phyloP scores from a whole-genome alignment of 495 filamentous ascomycete genomes.

The Bacidia rubella region DNA sequence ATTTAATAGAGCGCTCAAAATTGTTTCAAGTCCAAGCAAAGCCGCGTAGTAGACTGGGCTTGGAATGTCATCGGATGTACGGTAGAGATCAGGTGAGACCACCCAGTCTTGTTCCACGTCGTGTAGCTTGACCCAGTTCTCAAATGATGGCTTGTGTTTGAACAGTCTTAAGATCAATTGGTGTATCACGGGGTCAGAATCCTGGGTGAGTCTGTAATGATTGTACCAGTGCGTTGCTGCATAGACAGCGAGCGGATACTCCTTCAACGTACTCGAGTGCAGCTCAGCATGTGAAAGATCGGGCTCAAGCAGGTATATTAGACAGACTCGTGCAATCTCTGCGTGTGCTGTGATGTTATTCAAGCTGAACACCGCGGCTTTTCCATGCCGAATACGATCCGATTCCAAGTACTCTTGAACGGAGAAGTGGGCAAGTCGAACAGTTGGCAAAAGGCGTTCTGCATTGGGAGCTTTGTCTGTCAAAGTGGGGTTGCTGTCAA shows the following conservation, averaged over 20 bases:
- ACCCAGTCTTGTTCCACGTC: slow-evolving; percentile 1
- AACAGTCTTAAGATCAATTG: slow-evolving; percentile 9
- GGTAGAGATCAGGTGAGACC: neutral
- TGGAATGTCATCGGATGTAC: neutral
- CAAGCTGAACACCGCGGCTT: slow-evolving; percentile 18
- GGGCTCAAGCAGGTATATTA: slow-evolving; percentile 24
- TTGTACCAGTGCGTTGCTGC: slow-evolving; percentile 21
- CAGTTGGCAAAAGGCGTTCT: neutral
- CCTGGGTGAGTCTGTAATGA: slow-evolving; percentile 11
- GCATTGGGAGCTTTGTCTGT: neutral
- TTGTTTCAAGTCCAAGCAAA: slow-evolving; percentile 15
- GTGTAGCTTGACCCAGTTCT: slow-evolving; percentile 8
- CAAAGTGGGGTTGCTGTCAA: too few relatives aligned
- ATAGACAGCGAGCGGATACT: slow-evolving; percentile 20
- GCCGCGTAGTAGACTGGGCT: slow-evolving; percentile 16
- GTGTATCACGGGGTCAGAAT: neutral
- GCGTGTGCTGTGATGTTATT: slow-evolving; percentile 14
- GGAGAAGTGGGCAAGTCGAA: slow-evolving; percentile 29
- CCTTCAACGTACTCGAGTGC: slow-evolving; percentile 5
- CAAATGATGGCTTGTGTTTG: slow-evolving; percentile 5
- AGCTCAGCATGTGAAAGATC: slow-evolving; percentile 9
- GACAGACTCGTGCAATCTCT: slow-evolving; percentile 23
- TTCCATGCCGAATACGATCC: slow-evolving; percentile 21
- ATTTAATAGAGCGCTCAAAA: slow-evolving; percentile 5
- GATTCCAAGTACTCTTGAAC: slow-evolving; percentile 30